Evolutionary conservation across 768 basidiomycete species (phyloP).

Genomic region (Leccinum fibrillosum): DNA sequence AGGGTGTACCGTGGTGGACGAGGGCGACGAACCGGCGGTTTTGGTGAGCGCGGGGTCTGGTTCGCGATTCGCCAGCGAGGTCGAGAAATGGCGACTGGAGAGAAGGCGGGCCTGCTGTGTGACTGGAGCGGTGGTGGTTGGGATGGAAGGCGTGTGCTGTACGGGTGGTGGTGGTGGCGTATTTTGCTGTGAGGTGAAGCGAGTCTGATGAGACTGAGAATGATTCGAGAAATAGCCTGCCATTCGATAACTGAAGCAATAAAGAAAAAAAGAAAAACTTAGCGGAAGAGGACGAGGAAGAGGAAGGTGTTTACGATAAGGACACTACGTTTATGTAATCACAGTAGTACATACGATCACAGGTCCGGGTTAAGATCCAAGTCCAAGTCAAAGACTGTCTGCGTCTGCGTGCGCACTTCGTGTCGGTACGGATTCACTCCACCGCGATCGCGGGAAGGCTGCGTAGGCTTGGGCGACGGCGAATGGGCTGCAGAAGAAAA

Average conservation of each 20-base stretch:
- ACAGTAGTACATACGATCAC: conserved; percentile 27
- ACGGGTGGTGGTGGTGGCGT: not conserved
- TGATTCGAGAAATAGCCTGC: conserved; percentile 84
- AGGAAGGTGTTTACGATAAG: conserved; percentile 13
- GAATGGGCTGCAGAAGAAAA: conserved; percentile 48
- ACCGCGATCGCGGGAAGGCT: conserved; percentile 43
- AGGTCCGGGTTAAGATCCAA: conserved; percentile 84
- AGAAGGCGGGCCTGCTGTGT: conserved; percentile 41
- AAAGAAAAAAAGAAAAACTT: conserved; percentile 6
- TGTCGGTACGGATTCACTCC: conserved; percentile 70
- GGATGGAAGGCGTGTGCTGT: not conserved
- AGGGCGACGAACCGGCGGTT: conserved; percentile 28
- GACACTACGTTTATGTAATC: conserved; percentile 22
- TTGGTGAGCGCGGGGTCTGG: conserved; percentile 37
- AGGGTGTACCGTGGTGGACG: conserved; percentile 55
- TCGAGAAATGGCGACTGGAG: conserved; percentile 75
- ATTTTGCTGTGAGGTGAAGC: conserved; percentile 57
- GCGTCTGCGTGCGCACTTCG: conserved; percentile 58
- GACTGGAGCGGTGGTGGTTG: not conserved
- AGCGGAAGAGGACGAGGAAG: not conserved
- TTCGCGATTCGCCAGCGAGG: conserved; percentile 43
- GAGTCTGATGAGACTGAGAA: conserved; percentile 57
- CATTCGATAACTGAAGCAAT: conserved; percentile 41
- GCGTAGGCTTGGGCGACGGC: conserved; percentile 52
- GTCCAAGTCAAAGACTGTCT: conserved; percentile 74